phyloP scores from a whole-genome alignment of 73 alveolate genomes.

The Paramecium primaurelia region DNA sequence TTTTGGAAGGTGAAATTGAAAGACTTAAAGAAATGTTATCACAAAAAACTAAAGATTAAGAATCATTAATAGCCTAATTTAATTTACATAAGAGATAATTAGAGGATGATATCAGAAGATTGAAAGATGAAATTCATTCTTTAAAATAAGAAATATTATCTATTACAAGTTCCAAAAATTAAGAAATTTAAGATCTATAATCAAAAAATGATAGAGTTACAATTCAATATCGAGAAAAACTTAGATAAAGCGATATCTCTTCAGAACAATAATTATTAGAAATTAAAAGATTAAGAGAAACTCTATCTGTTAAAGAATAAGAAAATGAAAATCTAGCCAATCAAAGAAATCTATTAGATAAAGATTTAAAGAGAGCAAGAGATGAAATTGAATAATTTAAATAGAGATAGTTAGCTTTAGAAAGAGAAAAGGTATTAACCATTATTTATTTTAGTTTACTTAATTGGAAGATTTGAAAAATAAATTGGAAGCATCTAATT shows the following conservation, averaged over 20 bases:
- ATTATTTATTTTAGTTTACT: neutral
- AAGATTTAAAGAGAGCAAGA: slow-evolving; percentile 45
- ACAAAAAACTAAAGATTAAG: slow-evolving; percentile 21
- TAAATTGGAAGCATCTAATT: slow-evolving; percentile 29
- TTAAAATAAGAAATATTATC: neutral
- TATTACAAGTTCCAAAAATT: neutral
- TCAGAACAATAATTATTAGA: slow-evolving; percentile 9
- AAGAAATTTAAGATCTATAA: neutral
- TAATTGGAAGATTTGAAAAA: slow-evolving; percentile 35
- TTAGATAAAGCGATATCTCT: slow-evolving; percentile 2
- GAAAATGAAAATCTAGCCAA: neutral
- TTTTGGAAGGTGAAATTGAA: slow-evolving; percentile 48
- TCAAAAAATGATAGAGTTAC: neutral
- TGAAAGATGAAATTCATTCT: slow-evolving; percentile 42
- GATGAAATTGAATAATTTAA: slow-evolving; percentile 26
- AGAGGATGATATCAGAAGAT: slow-evolving; percentile 44
- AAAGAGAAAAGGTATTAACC: neutral
- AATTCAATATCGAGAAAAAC: neutral
- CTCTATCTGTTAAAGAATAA: slow-evolving; percentile 1
- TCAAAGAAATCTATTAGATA: neutral
- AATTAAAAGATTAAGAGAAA: slow-evolving; percentile 35
- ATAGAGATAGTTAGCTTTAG: neutral
- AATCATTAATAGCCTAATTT: slow-evolving; percentile 11
- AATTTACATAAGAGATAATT: neutral
- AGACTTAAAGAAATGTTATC: slow-evolving; percentile 4